Base-by-base conservation (phyloP, 2,329 filamentous ascomycete genomes). In the Aaosphaeria arxii region DNA sequence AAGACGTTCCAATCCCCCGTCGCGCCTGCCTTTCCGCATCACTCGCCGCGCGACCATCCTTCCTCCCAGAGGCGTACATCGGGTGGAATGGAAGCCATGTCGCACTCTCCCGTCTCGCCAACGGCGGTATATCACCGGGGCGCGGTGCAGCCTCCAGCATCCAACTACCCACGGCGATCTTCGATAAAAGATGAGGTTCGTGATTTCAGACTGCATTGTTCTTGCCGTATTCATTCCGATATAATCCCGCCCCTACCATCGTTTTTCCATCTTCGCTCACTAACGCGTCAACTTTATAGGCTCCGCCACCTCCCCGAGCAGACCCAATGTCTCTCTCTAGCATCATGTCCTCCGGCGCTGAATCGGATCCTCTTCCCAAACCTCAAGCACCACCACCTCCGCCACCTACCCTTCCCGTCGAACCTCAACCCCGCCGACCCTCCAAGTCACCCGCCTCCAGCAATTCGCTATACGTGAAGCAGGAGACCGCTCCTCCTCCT, bases 261-360 rank as follows among this genome's bases (percentile, higher is more conserved):
- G 17, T 24, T 24, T 2, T 24, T 24, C 17, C 17, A 24, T 24
- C 17, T 24, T 24, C 17, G 3, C 17, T 24, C 17, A 24, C 17
- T 24, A 24, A 24, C 17, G 17, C 17, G 17, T 24, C 17, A 24
- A 24, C 17, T 24, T 24, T 24, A 49, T 48, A 64, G 64, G 53
- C 58, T 33, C 68, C 91, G 83, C 89, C 86, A 45, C 82, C 87
- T 82, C 87, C 87, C 43, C 81, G 86, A 1, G 86, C 87, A 49
- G 88, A 95, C 67, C 88, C 91, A 45, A 96, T 96, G 91, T 94
- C 91, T 5, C 94, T 97, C 64, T 94, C 90, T 56, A 96, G 91
- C 67, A 95, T 97, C 50, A 85, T 97, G 40, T 92, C 90, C 11
- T 92, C 90, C 4, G 91, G 83, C 57, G 80, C 88, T 47, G 86